phyloP scores from a whole-genome alignment of 768 basidiomycete species.

The Suillus occidentalis region DNA sequence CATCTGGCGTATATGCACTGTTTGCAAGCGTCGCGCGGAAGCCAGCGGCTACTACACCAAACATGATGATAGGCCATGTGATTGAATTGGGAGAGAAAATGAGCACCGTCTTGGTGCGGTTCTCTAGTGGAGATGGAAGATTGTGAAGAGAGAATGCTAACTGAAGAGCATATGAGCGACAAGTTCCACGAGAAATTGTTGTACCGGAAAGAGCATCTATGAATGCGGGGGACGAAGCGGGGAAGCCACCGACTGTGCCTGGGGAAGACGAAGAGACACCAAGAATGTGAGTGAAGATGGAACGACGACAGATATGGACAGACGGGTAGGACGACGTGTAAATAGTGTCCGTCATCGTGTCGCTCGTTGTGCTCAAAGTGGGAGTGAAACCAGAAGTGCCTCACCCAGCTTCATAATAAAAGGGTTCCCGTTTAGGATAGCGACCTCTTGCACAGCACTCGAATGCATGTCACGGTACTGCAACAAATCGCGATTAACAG shows the following conservation, averaged over 20 bases:
- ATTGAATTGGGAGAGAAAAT: slow-evolving; percentile 73
- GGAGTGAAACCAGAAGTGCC: neutral
- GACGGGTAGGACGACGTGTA: slow-evolving; percentile 22
- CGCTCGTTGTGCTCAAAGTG: neutral
- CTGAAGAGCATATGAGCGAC: slow-evolving; percentile 52
- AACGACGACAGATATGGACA: slow-evolving; percentile 24
- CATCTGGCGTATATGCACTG: slow-evolving; percentile 62
- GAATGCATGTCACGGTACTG: neutral
- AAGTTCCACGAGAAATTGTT: slow-evolving; percentile 53
- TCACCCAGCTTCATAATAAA: neutral
- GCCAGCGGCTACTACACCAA: slow-evolving; percentile 58
- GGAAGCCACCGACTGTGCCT: slow-evolving; percentile 41
- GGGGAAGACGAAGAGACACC: slow-evolving; percentile 19
- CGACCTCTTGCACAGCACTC: neutral
- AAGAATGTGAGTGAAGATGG: slow-evolving; percentile 33
- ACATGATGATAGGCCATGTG: slow-evolving; percentile 49
- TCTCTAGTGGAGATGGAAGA: slow-evolving; percentile 40
- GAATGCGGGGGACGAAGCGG: slow-evolving; percentile 51
- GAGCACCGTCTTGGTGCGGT: slow-evolving; percentile 48
- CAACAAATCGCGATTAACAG: neutral
- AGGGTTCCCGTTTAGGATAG: neutral
- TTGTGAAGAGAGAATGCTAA: slow-evolving; percentile 58
- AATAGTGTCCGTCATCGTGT: slow-evolving; percentile 19
- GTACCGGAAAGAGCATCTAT: slow-evolving; percentile 64
- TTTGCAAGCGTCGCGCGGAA: slow-evolving; percentile 73